Evolutionary conservation across 1,139 yeast species (phyloP).

Genomic region (Zhuliangozyma parablackwelliae): DNA sequence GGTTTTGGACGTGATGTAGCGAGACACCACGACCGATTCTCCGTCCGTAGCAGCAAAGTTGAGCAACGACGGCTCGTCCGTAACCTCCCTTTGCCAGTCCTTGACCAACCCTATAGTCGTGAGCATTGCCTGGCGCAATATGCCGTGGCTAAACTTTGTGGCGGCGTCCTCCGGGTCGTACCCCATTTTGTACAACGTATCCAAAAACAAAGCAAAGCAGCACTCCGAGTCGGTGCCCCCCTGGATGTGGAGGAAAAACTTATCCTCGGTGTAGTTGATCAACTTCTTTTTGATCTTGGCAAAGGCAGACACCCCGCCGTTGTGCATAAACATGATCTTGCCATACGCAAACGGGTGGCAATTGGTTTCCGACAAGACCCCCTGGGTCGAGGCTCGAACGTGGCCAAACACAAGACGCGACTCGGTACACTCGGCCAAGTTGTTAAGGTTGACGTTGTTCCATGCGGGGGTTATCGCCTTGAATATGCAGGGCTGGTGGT

Average conservation of each 20-base stretch:
- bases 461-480: constrained; percentile 97
- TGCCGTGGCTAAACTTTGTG: constrained; percentile 44
- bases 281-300: constrained; percentile 66
- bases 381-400: constrained; percentile 94
- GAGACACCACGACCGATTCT: constrained; percentile 75
- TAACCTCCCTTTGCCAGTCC: constrained; percentile 51
- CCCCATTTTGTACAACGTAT: constrained; percentile 72
- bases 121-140: constrained; percentile 64
- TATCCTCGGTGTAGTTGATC: constrained; percentile 70
- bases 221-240: constrained; percentile 97
- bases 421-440: constrained; percentile 82
- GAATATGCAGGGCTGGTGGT: constrained; percentile 50
- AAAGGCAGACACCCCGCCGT: constrained; percentile 84
- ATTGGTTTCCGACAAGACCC: constrained; percentile 87
- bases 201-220: constrained; percentile 83
- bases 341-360: constrained; percentile 93
- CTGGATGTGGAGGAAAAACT: constrained; percentile 73
- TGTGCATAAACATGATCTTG: constrained; percentile 92
- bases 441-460: constrained; percentile 88
- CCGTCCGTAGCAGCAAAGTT: constrained; percentile 97
- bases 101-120: constrained; percentile 71
- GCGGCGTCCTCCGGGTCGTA: constrained; percentile 51
- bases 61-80: constrained; percentile 74
- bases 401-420: constrained; percentile 87
- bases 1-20: constrained; percentile 82